These are phyloP conservation scores for Lodderomyces elongisporus DNA, from an alignment of 1,139 yeast genomes.

Conservation along the genomic window DNA sequence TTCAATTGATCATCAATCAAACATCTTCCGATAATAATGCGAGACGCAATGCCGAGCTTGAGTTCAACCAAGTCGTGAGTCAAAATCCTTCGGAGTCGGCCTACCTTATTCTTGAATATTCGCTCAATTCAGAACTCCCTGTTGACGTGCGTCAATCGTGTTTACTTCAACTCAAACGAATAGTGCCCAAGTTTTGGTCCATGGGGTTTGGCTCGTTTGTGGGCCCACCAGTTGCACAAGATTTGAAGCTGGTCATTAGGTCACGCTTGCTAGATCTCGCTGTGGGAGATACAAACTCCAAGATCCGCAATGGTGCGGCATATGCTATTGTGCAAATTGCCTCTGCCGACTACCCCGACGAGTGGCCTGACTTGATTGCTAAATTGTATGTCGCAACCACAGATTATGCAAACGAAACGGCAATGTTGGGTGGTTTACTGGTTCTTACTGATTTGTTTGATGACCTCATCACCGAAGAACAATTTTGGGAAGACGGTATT, in stretches of 20 bases:
- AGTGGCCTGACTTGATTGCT: constrained; percentile 76
- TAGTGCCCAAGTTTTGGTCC: constrained; percentile 78
- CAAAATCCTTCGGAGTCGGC: constrained; percentile 31
- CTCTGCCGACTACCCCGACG: constrained; percentile 89
- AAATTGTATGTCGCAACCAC: constrained; percentile 40
- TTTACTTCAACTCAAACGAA: constrained; percentile 60
- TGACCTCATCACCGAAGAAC: constrained; percentile 80
- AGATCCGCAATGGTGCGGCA: constrained; percentile 62
- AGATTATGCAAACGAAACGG: constrained; percentile 24
- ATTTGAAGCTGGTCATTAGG: constrained; percentile 49
- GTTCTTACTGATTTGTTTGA: constrained; percentile 78
- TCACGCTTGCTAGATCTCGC: constrained; percentile 47
- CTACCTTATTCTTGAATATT: constrained; percentile 24
- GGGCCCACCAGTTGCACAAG: constrained; percentile 60
- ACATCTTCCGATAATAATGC: constrained; percentile 33
- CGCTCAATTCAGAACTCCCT: constrained; percentile 20
- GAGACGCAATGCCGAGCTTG: constrained; percentile 32
- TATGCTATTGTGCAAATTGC: constrained; percentile 82
- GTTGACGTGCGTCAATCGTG: constrained; percentile 56
- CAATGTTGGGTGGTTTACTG: constrained; percentile 59
- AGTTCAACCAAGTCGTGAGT: constrained; percentile 23
- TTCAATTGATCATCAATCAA: constrained; percentile 26
- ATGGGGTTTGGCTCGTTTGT: constrained; percentile 73
- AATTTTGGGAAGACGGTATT: constrained; percentile 72
- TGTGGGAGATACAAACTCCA: constrained; percentile 49